Percentiles rank a stretch among this genome's conserved stretches.
phyloP scores from a whole-genome alignment of 2,329 filamentous ascomycete species.

The Penicillium sp. region DNA sequence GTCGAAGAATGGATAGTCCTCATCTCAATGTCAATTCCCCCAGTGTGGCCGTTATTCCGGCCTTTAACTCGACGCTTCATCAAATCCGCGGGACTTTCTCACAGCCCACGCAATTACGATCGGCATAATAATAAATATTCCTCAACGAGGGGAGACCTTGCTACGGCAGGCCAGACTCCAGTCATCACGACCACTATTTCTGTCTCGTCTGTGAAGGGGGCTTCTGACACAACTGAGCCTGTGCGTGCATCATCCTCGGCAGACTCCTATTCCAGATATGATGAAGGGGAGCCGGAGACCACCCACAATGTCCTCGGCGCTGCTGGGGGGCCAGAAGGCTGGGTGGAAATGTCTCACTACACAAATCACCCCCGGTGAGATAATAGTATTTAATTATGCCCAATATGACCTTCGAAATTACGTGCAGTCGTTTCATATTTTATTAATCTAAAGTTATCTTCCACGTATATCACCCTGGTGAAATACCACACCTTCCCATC shows the following conservation, averaged over 20 bases:
- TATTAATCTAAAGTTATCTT: too few relatives aligned
- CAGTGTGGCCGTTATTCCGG: conserved; percentile 25
- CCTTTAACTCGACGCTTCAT: conserved; percentile 21
- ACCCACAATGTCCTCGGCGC: conserved; percentile 11
- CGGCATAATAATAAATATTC: conserved; percentile 11
- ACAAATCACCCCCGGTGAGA: conserved; percentile 10
- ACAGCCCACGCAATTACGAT: conserved; percentile 4
- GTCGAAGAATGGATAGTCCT: conserved; percentile 27
- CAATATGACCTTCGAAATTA: not conserved
- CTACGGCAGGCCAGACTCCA: conserved; percentile 5
- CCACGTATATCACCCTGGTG: too few relatives aligned
- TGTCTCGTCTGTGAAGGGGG: conserved; percentile 14
- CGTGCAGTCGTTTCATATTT: too few relatives aligned
- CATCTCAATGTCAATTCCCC: conserved; percentile 29
- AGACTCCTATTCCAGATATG: conserved; percentile 14
- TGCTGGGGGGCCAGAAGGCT: conserved; percentile 17
- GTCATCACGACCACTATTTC: conserved; percentile 21
- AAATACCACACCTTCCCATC: too few relatives aligned
- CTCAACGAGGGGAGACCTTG: conserved; percentile 4
- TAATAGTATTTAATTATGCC: not conserved
- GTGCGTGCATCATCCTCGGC: conserved; percentile 11
- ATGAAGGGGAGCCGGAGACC: conserved; percentile 15
- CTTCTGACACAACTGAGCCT: not conserved
- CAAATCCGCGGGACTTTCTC: conserved; percentile 9
- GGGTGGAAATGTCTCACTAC: conserved; percentile 19